These are phyloP conservation scores for Kurtzmaniella fragi DNA, from an alignment of 805 yeast species.

Conservation along the genomic window DNA sequence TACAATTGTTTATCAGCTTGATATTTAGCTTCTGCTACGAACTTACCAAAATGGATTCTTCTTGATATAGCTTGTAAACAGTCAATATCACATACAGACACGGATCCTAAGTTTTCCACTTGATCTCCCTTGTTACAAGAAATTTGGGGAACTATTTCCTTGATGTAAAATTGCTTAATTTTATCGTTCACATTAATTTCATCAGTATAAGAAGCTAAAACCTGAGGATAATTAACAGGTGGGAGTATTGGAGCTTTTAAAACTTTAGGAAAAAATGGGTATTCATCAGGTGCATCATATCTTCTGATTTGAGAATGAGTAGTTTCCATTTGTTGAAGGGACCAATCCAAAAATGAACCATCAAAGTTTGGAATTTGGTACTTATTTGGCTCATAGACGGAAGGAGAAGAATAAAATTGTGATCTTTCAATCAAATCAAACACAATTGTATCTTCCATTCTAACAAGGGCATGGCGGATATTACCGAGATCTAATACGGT, in stretches of 20 bases:
- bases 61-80: constrained; percentile 83
- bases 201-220: constrained; percentile 68
- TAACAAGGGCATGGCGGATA: constrained; percentile 76
- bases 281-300: constrained; percentile 91
- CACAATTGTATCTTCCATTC: constrained; percentile 96
- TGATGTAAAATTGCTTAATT: constrained; percentile 64
- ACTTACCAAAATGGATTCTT: constrained; percentile 93
- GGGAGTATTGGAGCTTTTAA: constrained; percentile 75
- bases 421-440: constrained; percentile 91
- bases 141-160: constrained; percentile 70
- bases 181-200: constrained; percentile 72
- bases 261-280: constrained; percentile 76
- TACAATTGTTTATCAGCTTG: constrained; percentile 60
- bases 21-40: constrained; percentile 95
- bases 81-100: constrained; percentile 80
- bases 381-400: constrained; percentile 61
- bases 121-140: constrained; percentile 69
- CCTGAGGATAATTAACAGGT: constrained; percentile 67
- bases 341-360: constrained; percentile 87
- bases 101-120: constrained; percentile 81
- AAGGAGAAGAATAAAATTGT: constrained; percentile 71
- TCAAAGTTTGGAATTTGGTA: constrained; percentile 60
- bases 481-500: constrained; percentile 76
- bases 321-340: constrained; percentile 67
- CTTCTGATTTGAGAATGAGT: constrained; percentile 71